Conservation (phyloP, 495 filamentous ascomycete species). For the Astrocystis sublimbata region DNA sequence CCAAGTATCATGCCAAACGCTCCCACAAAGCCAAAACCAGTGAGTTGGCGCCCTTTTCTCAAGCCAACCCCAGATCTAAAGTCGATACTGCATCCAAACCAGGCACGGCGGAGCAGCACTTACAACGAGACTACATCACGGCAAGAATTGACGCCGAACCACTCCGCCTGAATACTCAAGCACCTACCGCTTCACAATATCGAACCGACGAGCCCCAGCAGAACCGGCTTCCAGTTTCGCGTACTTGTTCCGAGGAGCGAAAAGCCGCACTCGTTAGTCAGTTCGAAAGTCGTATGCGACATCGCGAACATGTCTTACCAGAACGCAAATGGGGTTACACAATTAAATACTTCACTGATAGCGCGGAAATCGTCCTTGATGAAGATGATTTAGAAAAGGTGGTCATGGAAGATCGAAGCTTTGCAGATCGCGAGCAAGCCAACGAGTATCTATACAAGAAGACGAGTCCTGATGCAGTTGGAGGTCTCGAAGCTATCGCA, state of each 20-base stretch:
- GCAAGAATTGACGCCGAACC: background rate
- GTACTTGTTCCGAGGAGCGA: background rate
- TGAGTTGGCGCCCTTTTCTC: background rate
- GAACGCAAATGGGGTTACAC: conserved; percentile 4
- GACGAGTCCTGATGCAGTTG: background rate
- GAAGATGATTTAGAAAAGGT: background rate
- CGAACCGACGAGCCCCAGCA: background rate
- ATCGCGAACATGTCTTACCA: background rate
- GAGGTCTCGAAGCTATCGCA: background rate
- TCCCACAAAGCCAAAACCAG: background rate
- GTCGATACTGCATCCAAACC: background rate
- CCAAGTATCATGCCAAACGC: background rate
- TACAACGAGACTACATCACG: background rate
- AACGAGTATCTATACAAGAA: conserved; percentile 17
- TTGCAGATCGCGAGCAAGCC: conserved; percentile 15
- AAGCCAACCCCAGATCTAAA: background rate
- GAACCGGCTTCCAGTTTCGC: background rate
- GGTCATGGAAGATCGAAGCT: background rate
- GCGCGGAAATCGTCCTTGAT: background rate
- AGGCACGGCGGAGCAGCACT: background rate
- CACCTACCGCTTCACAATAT: background rate
- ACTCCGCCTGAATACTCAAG: background rate
- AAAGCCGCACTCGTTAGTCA: background rate
- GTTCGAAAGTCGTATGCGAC: background rate
- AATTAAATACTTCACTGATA: conserved; percentile 6